Evolutionary conservation across 257 asterid species (phyloP), one percentile per base, ranked within the genome.

Genomic region (Coffea canephora): DNA sequence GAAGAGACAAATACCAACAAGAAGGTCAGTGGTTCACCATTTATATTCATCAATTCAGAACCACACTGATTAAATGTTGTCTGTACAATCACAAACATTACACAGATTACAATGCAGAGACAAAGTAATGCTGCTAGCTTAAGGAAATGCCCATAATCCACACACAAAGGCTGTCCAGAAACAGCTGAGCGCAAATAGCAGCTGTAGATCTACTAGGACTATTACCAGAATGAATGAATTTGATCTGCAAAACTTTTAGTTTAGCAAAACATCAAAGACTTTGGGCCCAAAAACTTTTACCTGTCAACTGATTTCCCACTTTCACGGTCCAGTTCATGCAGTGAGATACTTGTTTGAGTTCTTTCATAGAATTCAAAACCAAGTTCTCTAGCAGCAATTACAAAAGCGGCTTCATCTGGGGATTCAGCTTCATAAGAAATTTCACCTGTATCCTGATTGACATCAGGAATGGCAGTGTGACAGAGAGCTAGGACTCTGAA

Each of bases 371-470:
- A 92, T 74, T 95, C 92, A 79, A 95, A 91, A 2, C 99, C 99
- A 77, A 95, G 89, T 84, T 95, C 98, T 82, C 94, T 89, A 48
- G 99, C 97, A 77, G 99, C 94, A 84, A 93, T 87, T 62, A 95
- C 99, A 83, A 95, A 95, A 18, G 98, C 98, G 77, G 98, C 93
- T 86, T 95, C 99, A 87, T 95, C 99, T 0, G 99, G 99, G 19
- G 98, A 95, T 89, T 95, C 99, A 10, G 99, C 99, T 88, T 93
- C 99, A 73, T 93, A 95, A 11, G 91, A 78, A 80, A 93, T 89
- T 78, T 91, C 93, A 48, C 91, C 88, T 5, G 93, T 83, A 83
- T 88, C 90, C 79, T 83, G 77, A 84, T 86, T 75, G 72, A 92
- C 88, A 62, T 95, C 99, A 10, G 99, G 98, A 87, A 95, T 93